phyloP scores from a whole-genome alignment of 768 basidiomycete genomes.

The Trametes villosa region DNA sequence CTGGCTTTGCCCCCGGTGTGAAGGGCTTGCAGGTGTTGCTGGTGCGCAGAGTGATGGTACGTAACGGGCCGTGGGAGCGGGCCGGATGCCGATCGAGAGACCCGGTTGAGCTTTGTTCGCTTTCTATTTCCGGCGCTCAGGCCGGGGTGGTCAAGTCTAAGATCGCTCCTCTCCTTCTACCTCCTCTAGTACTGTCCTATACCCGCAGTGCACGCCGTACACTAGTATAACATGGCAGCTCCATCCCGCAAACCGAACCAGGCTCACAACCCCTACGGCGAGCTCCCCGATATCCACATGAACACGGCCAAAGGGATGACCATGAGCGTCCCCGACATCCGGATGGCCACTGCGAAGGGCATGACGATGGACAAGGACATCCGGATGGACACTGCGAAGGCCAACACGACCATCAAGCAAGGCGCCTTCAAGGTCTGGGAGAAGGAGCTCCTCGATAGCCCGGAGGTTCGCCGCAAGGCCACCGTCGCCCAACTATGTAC shows the following conservation, averaged over 20 bases:
- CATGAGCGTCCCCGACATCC: conserved; percentile 51
- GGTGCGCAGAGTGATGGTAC: too few relatives aligned
- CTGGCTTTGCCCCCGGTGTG: too few relatives aligned
- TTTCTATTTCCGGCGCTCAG: too few relatives aligned
- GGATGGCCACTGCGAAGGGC: conserved; percentile 68
- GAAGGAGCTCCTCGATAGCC: conserved; percentile 76
- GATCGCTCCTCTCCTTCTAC: too few relatives aligned
- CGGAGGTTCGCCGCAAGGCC: conserved; percentile 92
- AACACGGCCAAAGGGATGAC: conserved; percentile 72
- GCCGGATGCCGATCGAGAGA: too few relatives aligned
- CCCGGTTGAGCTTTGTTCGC: too few relatives aligned
- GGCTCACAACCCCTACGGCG: conserved; percentile 38
- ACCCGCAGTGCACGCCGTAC: neutral
- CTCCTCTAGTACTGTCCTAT: too few relatives aligned
- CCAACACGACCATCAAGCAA: conserved; percentile 56
- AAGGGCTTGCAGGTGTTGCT: too few relatives aligned
- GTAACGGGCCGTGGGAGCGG: too few relatives aligned
- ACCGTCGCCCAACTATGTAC: conserved; percentile 96
- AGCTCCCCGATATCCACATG: conserved; percentile 75
- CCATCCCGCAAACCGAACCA: conserved; percentile 3
- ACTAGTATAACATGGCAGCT: neutral
- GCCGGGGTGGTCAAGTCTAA: too few relatives aligned
- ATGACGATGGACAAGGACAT: conserved; percentile 57
- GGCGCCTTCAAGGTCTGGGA: conserved; percentile 78
- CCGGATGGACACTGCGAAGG: conserved; percentile 69